Evolutionary conservation across 2,329 filamentous ascomycete genomes (phyloP).

Genomic region (Aureobasidium sp.): DNA sequence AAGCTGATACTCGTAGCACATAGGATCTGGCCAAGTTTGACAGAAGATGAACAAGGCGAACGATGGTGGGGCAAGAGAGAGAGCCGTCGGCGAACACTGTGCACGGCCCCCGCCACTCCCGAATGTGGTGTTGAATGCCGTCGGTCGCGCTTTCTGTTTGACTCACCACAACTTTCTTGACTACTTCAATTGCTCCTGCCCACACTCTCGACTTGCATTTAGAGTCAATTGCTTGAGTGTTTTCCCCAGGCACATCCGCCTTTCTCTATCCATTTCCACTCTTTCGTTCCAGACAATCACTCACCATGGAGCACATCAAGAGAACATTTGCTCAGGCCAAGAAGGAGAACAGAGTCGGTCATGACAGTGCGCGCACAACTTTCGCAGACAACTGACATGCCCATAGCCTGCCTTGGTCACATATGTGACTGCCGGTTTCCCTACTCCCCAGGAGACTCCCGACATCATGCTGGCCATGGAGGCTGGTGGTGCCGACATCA

Average conservation of each 20-base stretch:
- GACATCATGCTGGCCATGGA: constrained; percentile 84
- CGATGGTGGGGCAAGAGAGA: constrained; percentile 1
- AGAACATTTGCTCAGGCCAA: constrained; percentile 46
- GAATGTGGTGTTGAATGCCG: constrained; percentile 6
- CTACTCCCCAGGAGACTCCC: constrained; percentile 71
- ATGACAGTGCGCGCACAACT: not conserved
- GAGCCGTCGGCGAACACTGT: not conserved
- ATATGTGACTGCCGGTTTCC: constrained; percentile 93
- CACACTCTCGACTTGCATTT: not conserved
- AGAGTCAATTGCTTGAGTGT: not conserved
- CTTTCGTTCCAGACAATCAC: not conserved
- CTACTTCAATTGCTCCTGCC: not conserved
- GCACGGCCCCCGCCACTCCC: not conserved
- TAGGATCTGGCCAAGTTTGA: not conserved
- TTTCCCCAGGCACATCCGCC: not conserved
- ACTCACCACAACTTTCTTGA: constrained; percentile 9
- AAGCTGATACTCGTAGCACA: not conserved
- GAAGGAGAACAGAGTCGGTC: constrained; percentile 39
- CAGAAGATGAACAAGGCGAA: not conserved
- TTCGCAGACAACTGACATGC: not conserved
- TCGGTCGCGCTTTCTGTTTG: constrained; percentile 1
- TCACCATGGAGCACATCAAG: constrained; percentile 42
- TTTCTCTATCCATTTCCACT: not conserved
- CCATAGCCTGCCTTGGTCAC: constrained; percentile 75
- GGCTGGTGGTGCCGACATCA: constrained; percentile 86